Evolutionary conservation across 1,284 basidiomycete species (phyloP), one percentile per base, ranked within the genome.

Genomic region (Entoloma clypeatum): DNA sequence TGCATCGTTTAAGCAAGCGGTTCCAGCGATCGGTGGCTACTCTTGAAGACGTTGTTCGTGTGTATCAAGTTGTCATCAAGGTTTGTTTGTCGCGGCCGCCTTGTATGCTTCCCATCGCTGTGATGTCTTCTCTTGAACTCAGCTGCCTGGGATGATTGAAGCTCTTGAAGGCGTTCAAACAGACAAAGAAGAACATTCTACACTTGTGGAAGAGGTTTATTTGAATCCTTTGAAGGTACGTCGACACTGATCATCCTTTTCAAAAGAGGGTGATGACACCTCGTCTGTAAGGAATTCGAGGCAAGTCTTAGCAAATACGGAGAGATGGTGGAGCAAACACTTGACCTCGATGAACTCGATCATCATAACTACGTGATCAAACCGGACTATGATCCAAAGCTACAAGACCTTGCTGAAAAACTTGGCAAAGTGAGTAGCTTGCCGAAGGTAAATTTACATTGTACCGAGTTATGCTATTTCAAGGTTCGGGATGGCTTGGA

Each of bases 301-400:
- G 63, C 60, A 0, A 81, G 71, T 43, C 74, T 96, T 3, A 71
- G 72, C 8, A 90, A 92, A 56, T 94, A 94, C 54, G 73, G 78
- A 4, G 90, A 94, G 54, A 93, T 99, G 86, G 94, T 99, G 3
- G 92, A 98, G 62, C 83, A 90, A 45, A 98, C 95, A 0, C 79
- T 99, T 30, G 96, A 99, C 56, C 77, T 98, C 13, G 81, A 86
- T 33, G 85, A 95, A 52, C 74, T 97, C 6, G 69, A 85, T 58
- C 67, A 73, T 11, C 92, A 98, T 65, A 89, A 89, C 53, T 95
- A 86, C 58, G 86, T 94, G 19, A 93, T 99, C 58, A 93, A 92
- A 59, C 85, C 95, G 0, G 92, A 93, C 45, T 95, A 92, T 53
- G 88, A 95, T 57, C 77, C 80, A 5, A 71, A 76, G 6, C 73